A percentile compares a stretch with the other conserved stretches of the same genome.
Evolutionary conservation across 352 stramenopile genomes (phyloP).

Genomic region (Phytophthora idaei): DNA sequence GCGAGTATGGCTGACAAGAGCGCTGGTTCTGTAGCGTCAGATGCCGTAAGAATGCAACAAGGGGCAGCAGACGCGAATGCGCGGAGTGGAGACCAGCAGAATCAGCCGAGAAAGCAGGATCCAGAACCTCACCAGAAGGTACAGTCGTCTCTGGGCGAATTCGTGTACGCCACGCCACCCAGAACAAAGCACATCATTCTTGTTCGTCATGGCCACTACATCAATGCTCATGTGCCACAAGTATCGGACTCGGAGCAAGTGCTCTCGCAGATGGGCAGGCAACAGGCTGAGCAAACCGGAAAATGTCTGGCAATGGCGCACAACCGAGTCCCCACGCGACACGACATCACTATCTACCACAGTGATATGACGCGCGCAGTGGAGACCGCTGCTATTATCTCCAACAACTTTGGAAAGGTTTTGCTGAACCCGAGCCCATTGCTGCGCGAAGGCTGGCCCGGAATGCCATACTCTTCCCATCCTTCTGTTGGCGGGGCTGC

Average conservation of each 20-base stretch:
- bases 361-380: slow-evolving; percentile 81
- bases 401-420: slow-evolving; percentile 53
- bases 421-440: slow-evolving; percentile 48
- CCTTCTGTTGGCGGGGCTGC: slow-evolving; percentile 19
- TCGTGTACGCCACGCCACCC: slow-evolving; percentile 60
- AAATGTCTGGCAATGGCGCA: slow-evolving; percentile 70
- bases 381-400: slow-evolving; percentile 71
- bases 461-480: slow-evolving; percentile 58
- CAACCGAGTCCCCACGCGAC: slow-evolving; percentile 54
- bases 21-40: neutral
- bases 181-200: slow-evolving; percentile 79
- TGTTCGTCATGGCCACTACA: slow-evolving; percentile 82
- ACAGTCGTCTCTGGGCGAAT: slow-evolving; percentile 41
- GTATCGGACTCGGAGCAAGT: slow-evolving; percentile 71
- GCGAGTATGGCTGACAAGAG: slow-evolving; percentile 1
- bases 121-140: slow-evolving; percentile 6
- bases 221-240: slow-evolving; percentile 72
- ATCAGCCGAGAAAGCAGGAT: neutral
- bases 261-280: slow-evolving; percentile 77
- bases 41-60: slow-evolving; percentile 1
- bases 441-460: slow-evolving; percentile 81
- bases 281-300: slow-evolving; percentile 74
- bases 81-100: neutral
- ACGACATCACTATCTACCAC: slow-evolving; percentile 68
- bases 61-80: neutral